Base-by-base conservation (phyloP, 208 protist species). In the Crithidia thermophila region DNA sequence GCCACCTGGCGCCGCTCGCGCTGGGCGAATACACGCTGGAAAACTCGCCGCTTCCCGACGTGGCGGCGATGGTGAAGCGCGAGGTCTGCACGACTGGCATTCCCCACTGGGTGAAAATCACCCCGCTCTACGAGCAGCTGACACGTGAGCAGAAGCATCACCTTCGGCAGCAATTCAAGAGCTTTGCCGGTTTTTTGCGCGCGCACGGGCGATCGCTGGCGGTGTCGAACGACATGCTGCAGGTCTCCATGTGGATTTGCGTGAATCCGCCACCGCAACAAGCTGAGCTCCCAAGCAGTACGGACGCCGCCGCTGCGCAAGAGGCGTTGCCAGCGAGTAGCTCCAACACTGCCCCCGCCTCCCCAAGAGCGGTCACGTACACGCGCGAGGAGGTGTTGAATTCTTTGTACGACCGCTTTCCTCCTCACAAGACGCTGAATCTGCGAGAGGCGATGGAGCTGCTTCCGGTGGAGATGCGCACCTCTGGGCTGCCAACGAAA, bases 151-250 rank as follows among this genome's bases (percentile, higher is more conserved):
- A 93, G 72, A 84, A 84, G 58, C 69, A 70, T 4, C 49, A 75
- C 42, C 62, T 96, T 49, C 93, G 93, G 72, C 49, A 67, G 39
- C 74, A 79, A 18, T 88, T 81, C 36, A 77, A 81, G 46, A 94
- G 88, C 57, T 93, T 96, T 46, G 86, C 88, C 8, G 81, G 87
- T n/a, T 96, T 96, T 69, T 63, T 96, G 53, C 87, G 91, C 2
- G 65, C 80, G 4, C 91, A 96, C 69, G 91, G 91, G 16, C 58
- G 67, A 9, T 72, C 87, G 20, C 53, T 96, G 21, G 80, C 91
- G 14, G 72, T 96, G 40, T 94, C 91, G 53, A 77, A 71, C 53
- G 91, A 96, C 72, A 90, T 94, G 81, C 57, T 96, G 47, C 77
- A 93, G 73, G 86, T 96, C 2, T 82, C 91, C 57, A 83, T 84